These are phyloP conservation scores for Fusarium pseudograminearum DNA, from an alignment of 2,329 filamentous ascomycete species.

Conservation along the genomic window DNA sequence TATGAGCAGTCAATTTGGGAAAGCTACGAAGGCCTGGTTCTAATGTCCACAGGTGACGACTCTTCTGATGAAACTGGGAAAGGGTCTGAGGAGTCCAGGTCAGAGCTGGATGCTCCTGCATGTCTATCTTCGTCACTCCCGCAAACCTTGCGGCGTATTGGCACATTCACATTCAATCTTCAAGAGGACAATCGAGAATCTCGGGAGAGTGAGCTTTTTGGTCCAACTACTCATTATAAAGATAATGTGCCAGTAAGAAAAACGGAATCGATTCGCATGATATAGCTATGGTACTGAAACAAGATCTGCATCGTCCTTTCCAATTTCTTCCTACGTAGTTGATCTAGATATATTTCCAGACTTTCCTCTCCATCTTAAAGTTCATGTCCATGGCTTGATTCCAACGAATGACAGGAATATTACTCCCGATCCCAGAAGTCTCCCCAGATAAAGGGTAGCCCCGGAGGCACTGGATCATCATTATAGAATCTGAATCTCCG, in stretches of 20 bases:
- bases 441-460: no score
- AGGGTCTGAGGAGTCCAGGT: fast-evolving
- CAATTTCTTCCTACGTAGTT: neutral
- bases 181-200: neutral
- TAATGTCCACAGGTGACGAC: neutral
- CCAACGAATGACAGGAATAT: no score
- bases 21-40: conserved; percentile 2
- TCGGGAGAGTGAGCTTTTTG: neutral
- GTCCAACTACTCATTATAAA: neutral
- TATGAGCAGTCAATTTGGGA: conserved; percentile 15
- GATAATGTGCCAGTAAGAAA: neutral
- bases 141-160: neutral
- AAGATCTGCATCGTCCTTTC: neutral
- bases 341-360: neutral
- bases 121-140: neutral
- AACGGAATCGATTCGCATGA: neutral
- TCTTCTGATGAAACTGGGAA: neutral
- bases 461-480: no score
- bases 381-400: no score
- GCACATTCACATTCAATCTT: conserved; percentile 6
- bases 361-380: neutral
- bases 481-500: no score
- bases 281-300: neutral
- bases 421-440: no score
- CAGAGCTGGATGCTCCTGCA: fast-evolving